These are phyloP conservation scores for Hymenoscyphus occultus DNA, from an alignment of 2,329 filamentous ascomycete species.

Conservation along the genomic window DNA sequence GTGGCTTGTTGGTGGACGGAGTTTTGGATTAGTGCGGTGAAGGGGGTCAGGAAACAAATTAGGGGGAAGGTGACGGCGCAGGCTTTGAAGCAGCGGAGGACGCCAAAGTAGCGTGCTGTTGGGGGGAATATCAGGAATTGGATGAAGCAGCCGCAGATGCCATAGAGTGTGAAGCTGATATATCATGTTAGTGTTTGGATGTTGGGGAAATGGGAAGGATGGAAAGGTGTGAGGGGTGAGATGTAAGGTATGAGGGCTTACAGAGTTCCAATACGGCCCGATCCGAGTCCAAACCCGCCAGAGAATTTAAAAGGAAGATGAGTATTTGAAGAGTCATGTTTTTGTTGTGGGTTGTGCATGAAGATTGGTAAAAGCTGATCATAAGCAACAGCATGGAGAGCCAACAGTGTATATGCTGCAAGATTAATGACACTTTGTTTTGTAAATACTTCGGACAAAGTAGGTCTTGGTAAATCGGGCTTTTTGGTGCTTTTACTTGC, in stretches of 20 bases:
- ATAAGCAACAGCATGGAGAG: conserved; percentile 77
- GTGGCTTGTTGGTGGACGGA: conserved; percentile 50
- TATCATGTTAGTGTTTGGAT: not conserved
- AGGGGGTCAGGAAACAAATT: conserved; percentile 79
- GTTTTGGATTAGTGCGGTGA: conserved; percentile 62
- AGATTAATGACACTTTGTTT: conserved; percentile 73
- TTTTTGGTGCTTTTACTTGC: conserved; percentile 31
- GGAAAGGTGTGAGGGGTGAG: not conserved
- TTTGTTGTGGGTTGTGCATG: conserved; percentile 68
- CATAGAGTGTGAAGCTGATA: conserved; percentile 69
- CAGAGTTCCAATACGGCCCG: conserved; percentile 75
- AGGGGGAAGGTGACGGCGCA: conserved; percentile 67
- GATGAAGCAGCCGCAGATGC: conserved; percentile 71
- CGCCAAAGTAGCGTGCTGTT: conserved; percentile 68
- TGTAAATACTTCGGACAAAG: conserved; percentile 66
- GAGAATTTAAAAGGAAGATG: conserved; percentile 76
- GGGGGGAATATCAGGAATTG: conserved; percentile 85
- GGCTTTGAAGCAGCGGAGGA: conserved; percentile 66
- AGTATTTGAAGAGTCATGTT: conserved; percentile 52
- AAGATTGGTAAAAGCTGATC: conserved; percentile 89
- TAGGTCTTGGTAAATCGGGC: conserved; percentile 35
- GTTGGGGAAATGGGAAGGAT: not conserved
- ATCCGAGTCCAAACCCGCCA: conserved; percentile 73
- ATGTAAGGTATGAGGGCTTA: not conserved
- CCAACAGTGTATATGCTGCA: conserved; percentile 73